Evolutionary conservation across 2,329 filamentous ascomycete species (phyloP), one percentile per base, ranked within the genome.

Genomic region (Sarocladium brachiariae): DNA sequence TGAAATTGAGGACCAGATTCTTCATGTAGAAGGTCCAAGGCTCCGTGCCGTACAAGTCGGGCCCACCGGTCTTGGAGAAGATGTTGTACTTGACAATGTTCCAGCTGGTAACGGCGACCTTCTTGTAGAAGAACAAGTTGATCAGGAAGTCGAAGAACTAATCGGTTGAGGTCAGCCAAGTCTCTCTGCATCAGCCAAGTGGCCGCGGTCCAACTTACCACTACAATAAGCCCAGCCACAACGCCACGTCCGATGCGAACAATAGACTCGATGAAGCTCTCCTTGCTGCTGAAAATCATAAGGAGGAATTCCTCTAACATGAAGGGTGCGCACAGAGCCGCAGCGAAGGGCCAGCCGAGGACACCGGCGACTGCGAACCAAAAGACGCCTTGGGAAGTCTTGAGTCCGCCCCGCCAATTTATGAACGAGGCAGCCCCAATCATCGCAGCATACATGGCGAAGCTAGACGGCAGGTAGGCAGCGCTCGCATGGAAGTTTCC

Each of bases 11-110:
- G 14, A 86, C 71, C 38, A 99, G 72, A 60, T 99, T 99, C 59
- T 88, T 87, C 59, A 96, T 76, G 68, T 99, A 99, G 65, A 96
- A 99, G 50, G 91, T 86, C 93, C 92, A 97, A 1, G 92, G 89
- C 68, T 99, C 93, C 1, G 89, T 95, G 39, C 93, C 93, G 61
- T 96, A 99, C 31, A 99, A 87, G 51, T 96, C 81, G 0, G 93
- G 93, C 0, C 92, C 93, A 27, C 84, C 87, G 0, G 81, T 78
- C 6, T 82, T 83, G 7, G 87, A 87, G 63, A 99, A 92, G 38
- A 99, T 81, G 64, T 99, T 99, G 76, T 99, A 99, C 56, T 86
- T 81, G 61, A 99, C 84, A 61, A 99, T 97, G 63, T 96, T 96
- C 76, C 89, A 87, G 1, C 90, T 83, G 6, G 96, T 89, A 34